phyloP scores from a whole-genome alignment of 345 rosid species.

The Linum usitatissimum region DNA sequence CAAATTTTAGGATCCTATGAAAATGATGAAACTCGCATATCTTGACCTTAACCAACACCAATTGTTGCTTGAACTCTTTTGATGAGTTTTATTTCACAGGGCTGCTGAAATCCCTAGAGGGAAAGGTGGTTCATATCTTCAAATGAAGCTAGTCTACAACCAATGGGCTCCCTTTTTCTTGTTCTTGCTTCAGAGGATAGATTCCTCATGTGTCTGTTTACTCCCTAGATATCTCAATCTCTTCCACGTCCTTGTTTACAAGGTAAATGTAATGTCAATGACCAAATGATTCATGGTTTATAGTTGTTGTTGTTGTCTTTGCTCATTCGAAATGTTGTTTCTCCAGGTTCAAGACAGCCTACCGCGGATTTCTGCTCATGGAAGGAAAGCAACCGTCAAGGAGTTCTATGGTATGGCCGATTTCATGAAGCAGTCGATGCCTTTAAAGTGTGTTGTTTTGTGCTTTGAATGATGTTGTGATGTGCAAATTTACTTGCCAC shows the following conservation, averaged over 20 bases:
- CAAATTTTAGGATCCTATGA: background rate
- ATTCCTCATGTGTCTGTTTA: conserved; percentile 28
- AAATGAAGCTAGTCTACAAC: conserved; percentile 22
- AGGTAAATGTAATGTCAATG: conserved; percentile 29
- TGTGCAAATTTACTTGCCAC: background rate
- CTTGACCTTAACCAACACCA: background rate
- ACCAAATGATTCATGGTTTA: too few relatives aligned
- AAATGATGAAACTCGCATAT: background rate
- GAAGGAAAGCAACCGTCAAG: conserved; percentile 80
- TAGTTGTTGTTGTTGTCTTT: background rate
- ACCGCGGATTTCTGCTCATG: conserved; percentile 38
- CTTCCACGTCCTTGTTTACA: conserved; percentile 73
- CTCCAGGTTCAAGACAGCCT: conserved; percentile 59
- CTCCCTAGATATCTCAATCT: conserved; percentile 78
- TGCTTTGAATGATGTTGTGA: background rate
- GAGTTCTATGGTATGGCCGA: conserved; percentile 61
- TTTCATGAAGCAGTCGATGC: too few relatives aligned
- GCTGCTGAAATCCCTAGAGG: conserved; percentile 22
- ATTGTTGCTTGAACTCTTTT: background rate
- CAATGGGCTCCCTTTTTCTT: conserved; percentile 17
- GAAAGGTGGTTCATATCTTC: conserved; percentile 20
- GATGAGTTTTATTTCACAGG: conserved; percentile 10
- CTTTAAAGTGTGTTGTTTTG: too few relatives aligned
- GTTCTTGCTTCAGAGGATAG: conserved; percentile 22
- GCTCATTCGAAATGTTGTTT: conserved; percentile 2